Evolutionary conservation across 495 filamentous ascomycete species (phyloP).

Genomic region (Friedmanniomyces simplex): DNA sequence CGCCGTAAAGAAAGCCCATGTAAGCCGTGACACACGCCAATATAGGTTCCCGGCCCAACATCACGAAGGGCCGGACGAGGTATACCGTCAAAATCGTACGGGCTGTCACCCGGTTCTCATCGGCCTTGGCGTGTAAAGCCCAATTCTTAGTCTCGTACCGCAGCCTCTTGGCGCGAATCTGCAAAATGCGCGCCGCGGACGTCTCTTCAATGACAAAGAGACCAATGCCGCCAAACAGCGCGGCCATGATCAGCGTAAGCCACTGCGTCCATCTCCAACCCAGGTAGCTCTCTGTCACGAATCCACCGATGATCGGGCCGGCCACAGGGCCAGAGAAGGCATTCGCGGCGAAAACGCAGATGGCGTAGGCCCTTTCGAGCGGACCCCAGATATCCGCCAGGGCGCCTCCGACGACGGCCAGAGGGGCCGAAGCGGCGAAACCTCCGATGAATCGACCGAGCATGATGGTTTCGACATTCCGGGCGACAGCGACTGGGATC

Average conservation of each 20-base stretch:
- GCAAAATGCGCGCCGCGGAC: slow-evolving; percentile 44
- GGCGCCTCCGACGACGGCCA: slow-evolving; percentile 53
- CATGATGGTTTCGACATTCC: slow-evolving; percentile 49
- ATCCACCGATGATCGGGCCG: slow-evolving; percentile 44
- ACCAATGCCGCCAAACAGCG: slow-evolving; percentile 28
- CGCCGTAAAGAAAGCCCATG: slow-evolving; percentile 32
- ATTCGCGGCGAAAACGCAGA: slow-evolving; percentile 44
- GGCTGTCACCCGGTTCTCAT: slow-evolving; percentile 42
- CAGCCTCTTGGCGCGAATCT: slow-evolving; percentile 42
- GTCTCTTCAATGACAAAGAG: slow-evolving; percentile 50
- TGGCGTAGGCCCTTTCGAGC: slow-evolving; percentile 50
- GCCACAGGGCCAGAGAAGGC: slow-evolving; percentile 49
- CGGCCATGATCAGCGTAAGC: slow-evolving; percentile 13
- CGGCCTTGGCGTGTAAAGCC: slow-evolving; percentile 46
- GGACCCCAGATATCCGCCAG: slow-evolving; percentile 49
- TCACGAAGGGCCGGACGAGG: slow-evolving; percentile 49
- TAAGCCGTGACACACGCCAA: slow-evolving; percentile 41
- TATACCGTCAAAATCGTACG: slow-evolving; percentile 32
- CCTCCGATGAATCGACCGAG: slow-evolving; percentile 53
- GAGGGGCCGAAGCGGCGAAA: slow-evolving; percentile 51
- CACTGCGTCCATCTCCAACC: slow-evolving; percentile 46
- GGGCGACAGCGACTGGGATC: slow-evolving; percentile 50
- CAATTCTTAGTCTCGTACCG: slow-evolving; percentile 51
- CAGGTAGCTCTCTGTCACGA: slow-evolving; percentile 34
- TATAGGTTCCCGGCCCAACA: slow-evolving; percentile 52